These are phyloP conservation scores for Phytophthora hibernalis DNA, from an alignment of 352 stramenopile species.

Conservation along the genomic window DNA sequence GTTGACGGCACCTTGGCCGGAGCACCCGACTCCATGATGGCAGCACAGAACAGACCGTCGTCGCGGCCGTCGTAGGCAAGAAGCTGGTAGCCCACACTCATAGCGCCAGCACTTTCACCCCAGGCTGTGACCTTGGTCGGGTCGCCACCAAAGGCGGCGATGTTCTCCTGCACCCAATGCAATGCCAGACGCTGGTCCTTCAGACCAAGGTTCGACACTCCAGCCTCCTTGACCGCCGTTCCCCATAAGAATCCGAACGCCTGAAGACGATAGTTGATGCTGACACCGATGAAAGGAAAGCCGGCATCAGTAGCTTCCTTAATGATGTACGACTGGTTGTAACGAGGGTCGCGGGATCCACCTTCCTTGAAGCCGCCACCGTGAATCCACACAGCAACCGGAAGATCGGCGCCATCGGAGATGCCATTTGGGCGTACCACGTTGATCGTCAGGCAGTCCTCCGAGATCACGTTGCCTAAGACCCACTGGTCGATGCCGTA, in stretches of 20 bases:
- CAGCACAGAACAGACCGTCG: slow-evolving; percentile 27
- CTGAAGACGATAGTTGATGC: slow-evolving; percentile 48
- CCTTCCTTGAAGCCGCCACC: slow-evolving; percentile 36
- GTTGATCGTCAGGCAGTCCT: slow-evolving; percentile 84
- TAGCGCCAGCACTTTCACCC: slow-evolving; percentile 16
- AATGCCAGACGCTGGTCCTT: slow-evolving; percentile 3
- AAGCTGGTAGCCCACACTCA: slow-evolving; percentile 31
- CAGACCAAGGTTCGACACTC: slow-evolving; percentile 37
- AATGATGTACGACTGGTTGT: slow-evolving; percentile 42
- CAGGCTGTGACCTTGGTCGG: slow-evolving; percentile 11
- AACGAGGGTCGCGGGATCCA: slow-evolving; percentile 35
- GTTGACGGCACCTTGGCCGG: too few relatives aligned
- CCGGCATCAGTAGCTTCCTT: slow-evolving; percentile 26
- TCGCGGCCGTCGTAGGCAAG: slow-evolving; percentile 33
- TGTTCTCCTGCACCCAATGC: slow-evolving; percentile 17
- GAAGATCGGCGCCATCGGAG: slow-evolving; percentile 17
- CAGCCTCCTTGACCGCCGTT: slow-evolving; percentile 41
- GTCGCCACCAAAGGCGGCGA: slow-evolving; percentile 9
- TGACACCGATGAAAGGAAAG: slow-evolving; percentile 44
- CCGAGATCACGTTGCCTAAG: slow-evolving; percentile 36
- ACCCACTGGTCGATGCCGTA: slow-evolving; percentile 36
- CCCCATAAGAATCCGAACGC: slow-evolving; percentile 45
- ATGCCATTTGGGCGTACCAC: slow-evolving; percentile 39
- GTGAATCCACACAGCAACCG: slow-evolving; percentile 41
- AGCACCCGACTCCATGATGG: slow-evolving; percentile 36